Evolutionary conservation across 352 stramenopile species (phyloP), one percentile per base, ranked within the genome.

Genomic region (Phytophthora ramorum): DNA sequence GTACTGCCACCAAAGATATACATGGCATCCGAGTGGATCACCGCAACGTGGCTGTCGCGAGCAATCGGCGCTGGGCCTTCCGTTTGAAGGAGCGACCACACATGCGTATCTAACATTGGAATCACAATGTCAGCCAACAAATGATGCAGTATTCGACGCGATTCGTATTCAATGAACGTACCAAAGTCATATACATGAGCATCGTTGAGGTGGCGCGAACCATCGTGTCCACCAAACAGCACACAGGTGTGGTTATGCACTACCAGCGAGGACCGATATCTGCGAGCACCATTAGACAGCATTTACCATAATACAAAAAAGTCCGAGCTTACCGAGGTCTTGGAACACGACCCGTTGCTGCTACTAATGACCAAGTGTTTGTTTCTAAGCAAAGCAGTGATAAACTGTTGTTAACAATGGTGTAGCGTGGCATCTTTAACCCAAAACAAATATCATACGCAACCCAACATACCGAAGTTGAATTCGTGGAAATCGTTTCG

Each of bases 401-500:
- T 56, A 43, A 13, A 57, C 22, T 1, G 51, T 32, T 53, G 55
- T 56, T 26, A 73, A 34, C 17, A 41, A 13, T 22, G 28, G n/a
- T 34, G 20, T 34, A 45, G 20, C 17, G n/a, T 19, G 26, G 22
- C 22, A 24, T 24, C 22, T 37, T 24, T 28, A 43, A 24, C 22
- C 28, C 17, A 58, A 47, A 41, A n/a, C 16, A 47, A 58, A 10
- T 34, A 37, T 13, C 7, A 2, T 37, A 37, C 37, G 4, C 28
- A 52, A 22, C 4, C 22, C 37, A 32, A 51, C 63, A 38, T 57
- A 92, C 85, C 85, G 58, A 96, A 96, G 65, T 98, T 96, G 72
- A 98, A 99, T 76, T 98, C 91, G 63, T 99, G 95, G 63, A 99
- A 98, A 73, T 99, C 97, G 54, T 93, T 98, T 60, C 94, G 85